Evolutionary conservation across 208 protist species (phyloP), one percentile per base, ranked within the genome.

Genomic region (Trichomonas gallinae): DNA sequence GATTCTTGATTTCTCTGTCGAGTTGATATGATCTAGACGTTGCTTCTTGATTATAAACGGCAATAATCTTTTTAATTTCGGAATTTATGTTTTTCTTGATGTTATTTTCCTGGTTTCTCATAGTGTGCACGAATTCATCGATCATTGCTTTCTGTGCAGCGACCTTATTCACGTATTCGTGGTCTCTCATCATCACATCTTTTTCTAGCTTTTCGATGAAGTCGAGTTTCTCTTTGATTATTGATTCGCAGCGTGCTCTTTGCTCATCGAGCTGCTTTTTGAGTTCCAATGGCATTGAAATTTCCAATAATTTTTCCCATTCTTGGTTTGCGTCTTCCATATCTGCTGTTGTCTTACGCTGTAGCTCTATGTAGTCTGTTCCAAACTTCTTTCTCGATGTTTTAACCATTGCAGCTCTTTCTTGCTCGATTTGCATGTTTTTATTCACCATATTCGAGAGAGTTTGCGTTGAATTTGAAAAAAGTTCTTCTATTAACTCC

Each of bases 161-260:
- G 15, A 93, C 44, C 38, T 93, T 93, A 38, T 93, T 93, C 13
- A 93, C 87, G 45, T 93, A 93, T 51, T 93, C 87, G 31, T 93
- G 87, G 46, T 93, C 87, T 93, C 87, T 48, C 44, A 23, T 48
- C 15, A 51, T 51, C 3, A 93, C 87, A 34, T 93, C 87, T 34
- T 93, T 0, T 93, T 93, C 44, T 15, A 93, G 11, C 21, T 93
- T 44, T 51, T 48, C 31, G 6, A 93, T 93, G n/a, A 51, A 93
- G 34, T 23, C 87, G 13, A 93, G 87, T 40, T 93, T 93, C 44
- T 58, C 26, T 51, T 48, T 34, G 11, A 93, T 42, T 58, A 93
- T 38, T 11, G 11, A 40, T 49, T 93, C 87, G 6, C 40, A 23
- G 10, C 17, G 13, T 36, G 42, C 44, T 38, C 51, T 93, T 51